Evolutionary conservation across 169 alveolate genomes (phyloP), one percentile per base, ranked within the genome.

Genomic region (Plasmodium cynomolgi): DNA sequence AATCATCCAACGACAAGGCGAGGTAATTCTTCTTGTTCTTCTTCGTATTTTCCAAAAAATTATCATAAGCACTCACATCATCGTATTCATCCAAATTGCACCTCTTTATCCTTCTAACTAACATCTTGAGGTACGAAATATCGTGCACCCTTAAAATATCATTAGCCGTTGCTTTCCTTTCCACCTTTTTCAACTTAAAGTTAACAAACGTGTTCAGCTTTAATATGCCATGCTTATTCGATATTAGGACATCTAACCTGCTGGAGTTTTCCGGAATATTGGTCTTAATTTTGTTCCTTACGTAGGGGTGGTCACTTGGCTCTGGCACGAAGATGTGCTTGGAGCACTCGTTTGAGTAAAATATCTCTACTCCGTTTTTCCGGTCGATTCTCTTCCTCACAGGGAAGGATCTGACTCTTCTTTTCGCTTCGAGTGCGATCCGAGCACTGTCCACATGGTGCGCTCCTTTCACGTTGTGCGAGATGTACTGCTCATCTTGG

Each of bases 81-180:
- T 95, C 72, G 81, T 39, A 17, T 58, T 93, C 80, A 92, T 96
- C n/a, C 29, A 17, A 41, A 26, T 75, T 73, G 83, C 41, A 93
- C 88, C 34, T 92, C 88, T 74, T 77, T 77, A 56, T 92, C 81
- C 90, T 95, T 96, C 91, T 94, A 73, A 96, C 86, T 50, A 97
- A 84, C 81, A 96, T 97, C 84, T 95, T 95, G 50, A 98, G 93
- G 91, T 99, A 99, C 50, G 98, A 97, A 90, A 97, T 97, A 82
- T 98, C 99, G 93, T 99, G 99, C 4, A 99, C 99, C 93, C 99
- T 95, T 88, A 99, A 96, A 29, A 99, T 96, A 95, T 99, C 99
- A 39, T 98, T 97, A 26, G 98, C 92, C 4, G 96, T 84, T 1
- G 99, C 99, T 17, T 97, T 97, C 41, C 97, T 95, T 2, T 98